Evolutionary conservation across 805 yeast species (phyloP), one percentile per base, ranked within the genome.

Genomic region (Ogataea trehalophila): DNA sequence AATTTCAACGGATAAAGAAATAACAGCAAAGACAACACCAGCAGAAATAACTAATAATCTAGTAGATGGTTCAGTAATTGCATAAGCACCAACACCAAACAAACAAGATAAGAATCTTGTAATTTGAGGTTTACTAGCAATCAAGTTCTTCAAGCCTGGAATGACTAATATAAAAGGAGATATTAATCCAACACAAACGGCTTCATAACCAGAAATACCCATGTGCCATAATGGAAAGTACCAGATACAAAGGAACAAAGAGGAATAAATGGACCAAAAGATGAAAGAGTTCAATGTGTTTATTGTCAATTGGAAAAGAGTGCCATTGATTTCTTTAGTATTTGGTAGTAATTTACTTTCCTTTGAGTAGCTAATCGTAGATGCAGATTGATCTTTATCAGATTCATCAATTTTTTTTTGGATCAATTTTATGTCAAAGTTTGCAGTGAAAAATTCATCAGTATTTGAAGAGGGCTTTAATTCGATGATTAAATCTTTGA

Each of bases 201-300:
- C 85, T 68, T 94, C 99, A 63, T 87, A 91, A 4, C 99, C 99
- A 2, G 96, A 86, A 40, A 94, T 85, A 6, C 97, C 98, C 97
- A 94, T 90, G 62, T 86, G 79, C 99, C 99, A 94, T 52, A 94
- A 73, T 11, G 99, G 99, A 75, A 94, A 94, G 70, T 87, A 88
- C 99, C 99, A 94, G 43, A 94, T 82, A 60, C 94, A 82, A 47
- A 94, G 76, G 39, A 89, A 85, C 49, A 94, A 71, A 0, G 96
- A 80, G 3, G 98, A 86, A 39, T 81, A 53, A 20, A 83, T 82
- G 0, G 97, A 75, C 97, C 97, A 94, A 64, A 87, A 88, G 47
- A 88, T 73, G 61, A 80, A 83, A 4, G 92, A 75, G 62, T 91
- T 90, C 59, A 79, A 61, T 15, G 74, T 62, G 58, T 79, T 76